Conservation (phyloP, 768 basidiomycete species). For the Rhodosporidiobolus odoratus region DNA sequence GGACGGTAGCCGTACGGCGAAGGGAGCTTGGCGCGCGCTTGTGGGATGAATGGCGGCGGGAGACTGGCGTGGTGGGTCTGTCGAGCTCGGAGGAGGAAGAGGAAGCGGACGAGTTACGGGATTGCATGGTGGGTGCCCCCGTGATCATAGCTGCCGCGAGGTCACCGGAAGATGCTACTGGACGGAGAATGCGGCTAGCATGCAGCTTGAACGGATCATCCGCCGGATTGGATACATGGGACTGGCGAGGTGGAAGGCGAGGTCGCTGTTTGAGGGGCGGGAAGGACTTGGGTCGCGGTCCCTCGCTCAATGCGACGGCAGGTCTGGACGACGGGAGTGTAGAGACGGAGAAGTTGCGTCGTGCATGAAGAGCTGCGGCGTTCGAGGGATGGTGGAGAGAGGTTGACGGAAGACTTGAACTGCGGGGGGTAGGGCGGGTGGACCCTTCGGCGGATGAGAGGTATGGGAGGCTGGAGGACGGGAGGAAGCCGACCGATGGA, state of each 20-base stretch:
- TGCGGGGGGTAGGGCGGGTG: neutral
- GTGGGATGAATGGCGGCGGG: neutral
- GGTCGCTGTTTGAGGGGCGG: conserved; percentile 2
- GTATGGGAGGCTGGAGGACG: neutral
- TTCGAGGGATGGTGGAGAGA: conserved; percentile 1
- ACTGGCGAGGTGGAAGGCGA: conserved; percentile 1
- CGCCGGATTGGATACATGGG: neutral
- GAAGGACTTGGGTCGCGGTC: conserved; percentile 16
- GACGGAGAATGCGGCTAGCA: conserved; percentile 13
- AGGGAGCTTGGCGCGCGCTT: neutral
- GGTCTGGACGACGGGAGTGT: neutral
- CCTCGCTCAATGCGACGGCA: conserved; percentile 33
- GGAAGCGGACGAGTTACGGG: neutral
- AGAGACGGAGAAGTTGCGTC: conserved; percentile 1
- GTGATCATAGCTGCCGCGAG: neutral
- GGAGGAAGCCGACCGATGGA: neutral
- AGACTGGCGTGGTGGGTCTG: neutral
- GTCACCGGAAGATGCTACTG: neutral
- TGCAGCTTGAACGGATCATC: conserved; percentile 14
- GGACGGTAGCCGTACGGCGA: conserved; percentile 12
- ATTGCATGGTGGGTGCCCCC: neutral
- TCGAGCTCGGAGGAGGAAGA: neutral
- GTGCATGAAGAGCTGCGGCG: neutral
- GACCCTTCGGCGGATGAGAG: neutral
- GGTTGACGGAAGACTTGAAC: neutral